Conservation (phyloP, 176 grass and related monocot genomes). For the Oryza glaberrima region DNA sequence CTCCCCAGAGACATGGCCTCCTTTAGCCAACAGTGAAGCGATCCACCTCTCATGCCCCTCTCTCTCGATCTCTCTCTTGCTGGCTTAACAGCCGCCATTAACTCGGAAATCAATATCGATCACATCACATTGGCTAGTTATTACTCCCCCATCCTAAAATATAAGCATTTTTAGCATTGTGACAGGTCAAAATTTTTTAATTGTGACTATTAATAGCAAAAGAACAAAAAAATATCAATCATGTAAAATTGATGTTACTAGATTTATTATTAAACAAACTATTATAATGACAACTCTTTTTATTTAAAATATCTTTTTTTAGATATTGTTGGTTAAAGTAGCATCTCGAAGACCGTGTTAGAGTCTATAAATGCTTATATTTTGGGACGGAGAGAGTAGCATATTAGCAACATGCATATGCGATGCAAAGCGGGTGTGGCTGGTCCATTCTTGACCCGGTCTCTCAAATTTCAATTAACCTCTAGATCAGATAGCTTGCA, state of each 20-base stretch:
- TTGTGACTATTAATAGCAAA: too few species aligned
- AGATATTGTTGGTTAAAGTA: too few species aligned
- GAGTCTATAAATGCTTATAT: too few species aligned
- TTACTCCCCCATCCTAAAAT: too few species aligned
- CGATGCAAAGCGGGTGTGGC: neutral
- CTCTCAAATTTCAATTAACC: neutral
- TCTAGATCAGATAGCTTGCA: neutral
- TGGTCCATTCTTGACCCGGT: neutral
- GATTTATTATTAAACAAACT: too few species aligned
- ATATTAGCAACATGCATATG: neutral
- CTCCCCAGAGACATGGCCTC: conserved; percentile 23
- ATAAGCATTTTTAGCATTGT: too few species aligned
- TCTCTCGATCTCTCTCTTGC: neutral
- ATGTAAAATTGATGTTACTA: too few species aligned
- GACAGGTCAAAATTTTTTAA: too few species aligned
- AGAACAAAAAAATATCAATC: too few species aligned
- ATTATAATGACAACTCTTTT: too few species aligned
- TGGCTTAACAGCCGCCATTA: conserved; percentile 27
- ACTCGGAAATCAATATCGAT: conserved; percentile 19
- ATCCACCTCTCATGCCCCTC: neutral
- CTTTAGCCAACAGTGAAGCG: conserved; percentile 32
- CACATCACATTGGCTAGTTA: neutral
- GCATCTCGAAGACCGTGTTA: too few species aligned
- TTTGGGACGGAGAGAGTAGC: neutral
- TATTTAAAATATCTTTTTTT: too few species aligned